Evolutionary conservation across 371 early-diverging fungal genomes (phyloP).

Genomic region (Syncephalastrum racemosum): DNA sequence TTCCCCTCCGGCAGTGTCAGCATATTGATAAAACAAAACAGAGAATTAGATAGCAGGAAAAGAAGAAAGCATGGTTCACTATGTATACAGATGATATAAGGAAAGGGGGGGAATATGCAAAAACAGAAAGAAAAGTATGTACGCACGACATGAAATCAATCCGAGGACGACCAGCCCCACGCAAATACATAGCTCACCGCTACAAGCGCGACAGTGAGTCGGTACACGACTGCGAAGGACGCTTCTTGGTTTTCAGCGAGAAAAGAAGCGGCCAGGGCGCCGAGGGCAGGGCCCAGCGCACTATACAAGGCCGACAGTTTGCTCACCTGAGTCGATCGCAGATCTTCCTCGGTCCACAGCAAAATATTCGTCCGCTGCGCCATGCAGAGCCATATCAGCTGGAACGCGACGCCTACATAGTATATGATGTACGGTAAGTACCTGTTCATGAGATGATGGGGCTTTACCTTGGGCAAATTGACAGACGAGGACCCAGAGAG

Average conservation of each 20-base stretch:
- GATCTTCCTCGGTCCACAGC: constrained; percentile 27
- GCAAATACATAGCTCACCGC: constrained; percentile 39
- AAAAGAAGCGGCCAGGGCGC: constrained; percentile 25
- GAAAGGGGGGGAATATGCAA: neutral
- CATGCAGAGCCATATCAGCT: constrained; percentile 32
- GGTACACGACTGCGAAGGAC: constrained; percentile 23
- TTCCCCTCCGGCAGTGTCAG: no score
- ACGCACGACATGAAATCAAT: constrained; percentile 12
- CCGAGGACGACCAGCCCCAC: constrained; percentile 43
- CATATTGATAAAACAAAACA: no score
- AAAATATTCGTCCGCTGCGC: constrained; percentile 26
- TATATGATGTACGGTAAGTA: no score
- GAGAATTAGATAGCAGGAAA: neutral
- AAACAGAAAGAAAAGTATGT: constrained; percentile 2
- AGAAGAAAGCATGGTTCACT: no score
- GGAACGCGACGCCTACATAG: constrained; percentile 25
- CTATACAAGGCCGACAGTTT: constrained; percentile 32
- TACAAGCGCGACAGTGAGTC: constrained; percentile 24
- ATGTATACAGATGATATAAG: constrained; percentile 5
- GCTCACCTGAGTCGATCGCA: constrained; percentile 31
- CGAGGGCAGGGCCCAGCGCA: constrained; percentile 35
- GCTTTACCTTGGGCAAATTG: neutral
- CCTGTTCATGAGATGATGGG: neutral
- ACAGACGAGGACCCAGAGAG: constrained; percentile 6
- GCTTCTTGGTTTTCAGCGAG: constrained; percentile 15